A percentile compares a stretch with the other conserved stretches of the same genome.
These are phyloP conservation scores for Petunia secreta DNA, from an alignment of 257 asterid species.

Conservation along the genomic window DNA sequence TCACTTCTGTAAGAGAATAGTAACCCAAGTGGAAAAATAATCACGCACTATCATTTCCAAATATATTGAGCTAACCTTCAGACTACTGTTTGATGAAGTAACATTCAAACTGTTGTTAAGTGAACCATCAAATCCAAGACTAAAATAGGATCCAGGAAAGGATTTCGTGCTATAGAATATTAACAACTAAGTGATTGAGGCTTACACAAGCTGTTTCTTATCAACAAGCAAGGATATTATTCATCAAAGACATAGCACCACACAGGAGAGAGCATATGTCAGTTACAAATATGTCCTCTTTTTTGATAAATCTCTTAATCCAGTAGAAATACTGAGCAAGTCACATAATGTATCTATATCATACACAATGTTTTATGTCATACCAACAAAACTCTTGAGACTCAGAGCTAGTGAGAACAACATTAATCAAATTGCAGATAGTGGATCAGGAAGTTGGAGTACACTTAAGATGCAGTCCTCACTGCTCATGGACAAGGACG, in stretches of 20 bases:
- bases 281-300: not conserved
- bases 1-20: not conserved
- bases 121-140: constrained; percentile 6
- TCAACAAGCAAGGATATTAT: not conserved
- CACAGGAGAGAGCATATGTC: not conserved
- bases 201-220: not conserved
- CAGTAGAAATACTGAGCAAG: not conserved
- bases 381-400: not conserved
- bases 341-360: not conserved
- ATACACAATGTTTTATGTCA: not conserved
- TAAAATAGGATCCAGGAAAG: not conserved
- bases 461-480: not conserved
- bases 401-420: not conserved
- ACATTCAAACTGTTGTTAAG: not conserved
- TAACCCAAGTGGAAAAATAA: constrained; percentile 17
- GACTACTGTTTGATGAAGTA: not conserved
- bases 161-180: not conserved
- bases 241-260: not conserved
- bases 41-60: not conserved
- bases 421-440: not conserved
- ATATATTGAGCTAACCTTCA: not conserved
- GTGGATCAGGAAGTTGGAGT: not conserved
- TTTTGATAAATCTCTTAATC: not conserved
- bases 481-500: constrained; percentile 20
- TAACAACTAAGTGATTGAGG: not conserved